These are phyloP conservation scores for Ilex aquifolium DNA, from an alignment of 257 asterid genomes.

Conservation along the genomic window DNA sequence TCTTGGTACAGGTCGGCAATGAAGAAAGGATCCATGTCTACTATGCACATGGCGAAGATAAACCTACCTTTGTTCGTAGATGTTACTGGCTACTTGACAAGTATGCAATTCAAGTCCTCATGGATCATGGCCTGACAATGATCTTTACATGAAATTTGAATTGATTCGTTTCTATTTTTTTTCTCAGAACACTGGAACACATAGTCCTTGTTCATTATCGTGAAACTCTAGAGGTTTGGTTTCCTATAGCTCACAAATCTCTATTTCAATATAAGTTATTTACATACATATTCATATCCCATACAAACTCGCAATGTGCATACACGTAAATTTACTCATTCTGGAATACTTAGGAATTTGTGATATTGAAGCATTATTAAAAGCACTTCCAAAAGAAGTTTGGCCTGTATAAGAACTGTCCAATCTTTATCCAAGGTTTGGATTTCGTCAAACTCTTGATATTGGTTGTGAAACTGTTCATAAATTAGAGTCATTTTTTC, in stretches of 20 bases:
- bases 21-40: slow-evolving; percentile 97
- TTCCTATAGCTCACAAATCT: no score
- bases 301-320: no score
- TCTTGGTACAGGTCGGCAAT: slow-evolving; percentile 66
- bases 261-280: no score
- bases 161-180: slow-evolving; percentile 13
- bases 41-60: slow-evolving; percentile 97
- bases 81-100: slow-evolving; percentile 99
- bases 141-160: slow-evolving; percentile 4
- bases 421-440: no score
- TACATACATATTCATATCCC: no score
- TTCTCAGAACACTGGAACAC: slow-evolving; percentile 83
- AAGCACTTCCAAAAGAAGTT: no score
- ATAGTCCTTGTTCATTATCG: slow-evolving; percentile 97
- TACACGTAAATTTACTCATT: no score
- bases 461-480: no score
- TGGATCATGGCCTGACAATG: not conserved
- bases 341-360: no score
- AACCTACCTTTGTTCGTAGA: slow-evolving; percentile 90
- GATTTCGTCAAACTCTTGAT: no score
- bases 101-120: slow-evolving; percentile 42
- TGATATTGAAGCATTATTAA: no score
- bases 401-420: no score
- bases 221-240: slow-evolving; percentile 89
- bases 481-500: not conserved